phyloP scores from a whole-genome alignment of 257 asterid species.

The Solanum clarkiae region DNA sequence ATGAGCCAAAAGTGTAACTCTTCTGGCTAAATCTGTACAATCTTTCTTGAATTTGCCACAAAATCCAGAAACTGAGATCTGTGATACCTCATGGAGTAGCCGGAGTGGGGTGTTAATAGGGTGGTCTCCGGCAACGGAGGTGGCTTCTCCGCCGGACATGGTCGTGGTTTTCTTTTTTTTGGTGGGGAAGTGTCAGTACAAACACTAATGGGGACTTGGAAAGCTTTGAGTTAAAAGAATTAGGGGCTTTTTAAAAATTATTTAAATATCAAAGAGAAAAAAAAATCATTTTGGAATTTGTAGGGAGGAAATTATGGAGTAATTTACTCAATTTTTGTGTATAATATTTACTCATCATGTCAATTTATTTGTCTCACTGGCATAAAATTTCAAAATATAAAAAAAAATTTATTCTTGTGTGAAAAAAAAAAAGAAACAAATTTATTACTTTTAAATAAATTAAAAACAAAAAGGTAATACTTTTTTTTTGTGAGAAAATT shows the following conservation, averaged over 20 bases:
- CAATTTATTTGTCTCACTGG: too few species aligned
- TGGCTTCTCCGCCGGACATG: slow-evolving; percentile 52
- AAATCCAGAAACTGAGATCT: slow-evolving; percentile 60
- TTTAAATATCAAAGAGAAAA: neutral
- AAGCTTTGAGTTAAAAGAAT: neutral
- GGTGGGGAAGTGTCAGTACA: slow-evolving; percentile 6
- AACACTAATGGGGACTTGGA: neutral
- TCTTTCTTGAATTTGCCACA: slow-evolving; percentile 73
- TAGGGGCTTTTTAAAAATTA: neutral
- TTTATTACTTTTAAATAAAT: too few species aligned
- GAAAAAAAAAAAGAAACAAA: too few species aligned
- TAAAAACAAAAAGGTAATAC: too few species aligned
- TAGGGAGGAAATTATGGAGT: neutral
- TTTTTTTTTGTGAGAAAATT: neutral
- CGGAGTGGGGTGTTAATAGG: slow-evolving; percentile 24
- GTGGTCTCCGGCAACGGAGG: slow-evolving; percentile 16
- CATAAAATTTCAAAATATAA: too few species aligned
- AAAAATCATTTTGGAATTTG: neutral
- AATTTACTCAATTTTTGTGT: neutral
- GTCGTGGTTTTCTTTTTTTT: neutral
- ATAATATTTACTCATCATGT: neutral
- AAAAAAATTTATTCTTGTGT: too few species aligned
- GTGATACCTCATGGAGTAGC: slow-evolving; percentile 45
- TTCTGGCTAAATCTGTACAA: slow-evolving; percentile 70
- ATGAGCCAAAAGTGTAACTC: slow-evolving; percentile 65